These are phyloP conservation scores for Aspergillus viridinutans DNA, from an alignment of 2,329 filamentous ascomycete species.

Conservation along the genomic window DNA sequence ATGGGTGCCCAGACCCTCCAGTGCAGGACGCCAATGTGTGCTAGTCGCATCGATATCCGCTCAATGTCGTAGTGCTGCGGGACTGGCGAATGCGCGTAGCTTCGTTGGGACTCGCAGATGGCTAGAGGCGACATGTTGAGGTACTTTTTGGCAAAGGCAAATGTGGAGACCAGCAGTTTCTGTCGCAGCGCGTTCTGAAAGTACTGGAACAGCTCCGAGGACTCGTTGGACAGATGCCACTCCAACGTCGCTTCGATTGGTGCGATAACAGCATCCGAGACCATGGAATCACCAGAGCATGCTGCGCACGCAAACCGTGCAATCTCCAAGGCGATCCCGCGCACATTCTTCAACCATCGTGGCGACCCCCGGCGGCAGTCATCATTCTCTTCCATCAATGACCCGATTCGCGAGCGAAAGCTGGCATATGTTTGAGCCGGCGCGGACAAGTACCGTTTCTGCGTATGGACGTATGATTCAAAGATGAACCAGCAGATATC, in stretches of 20 bases:
- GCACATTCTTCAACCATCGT: constrained; percentile 33
- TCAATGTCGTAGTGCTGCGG: constrained; percentile 34
- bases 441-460: constrained; percentile 26
- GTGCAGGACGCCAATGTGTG: constrained; percentile 79
- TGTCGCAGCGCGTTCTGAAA: constrained; percentile 32
- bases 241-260: constrained; percentile 32
- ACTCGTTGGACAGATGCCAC: constrained; percentile 32
- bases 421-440: constrained; percentile 30
- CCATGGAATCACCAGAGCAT: constrained; percentile 23
- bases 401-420: constrained; percentile 38
- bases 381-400: constrained; percentile 34
- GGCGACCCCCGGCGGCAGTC: constrained; percentile 18
- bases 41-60: constrained; percentile 66
- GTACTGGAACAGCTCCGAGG: constrained; percentile 26
- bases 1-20: constrained; percentile 84
- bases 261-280: constrained; percentile 31
- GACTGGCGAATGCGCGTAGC: constrained; percentile 16
- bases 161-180: constrained; percentile 30
- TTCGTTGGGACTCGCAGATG: constrained; percentile 42
- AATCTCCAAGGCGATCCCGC: constrained; percentile 41
- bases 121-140: constrained; percentile 39
- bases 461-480: constrained; percentile 31
- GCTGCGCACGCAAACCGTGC: constrained; percentile 34
- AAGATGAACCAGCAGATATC: constrained; percentile 54
- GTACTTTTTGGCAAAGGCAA: constrained; percentile 33